phyloP scores from a whole-genome alignment of 163 green algal species.

The Scenedesmus sp. region DNA sequence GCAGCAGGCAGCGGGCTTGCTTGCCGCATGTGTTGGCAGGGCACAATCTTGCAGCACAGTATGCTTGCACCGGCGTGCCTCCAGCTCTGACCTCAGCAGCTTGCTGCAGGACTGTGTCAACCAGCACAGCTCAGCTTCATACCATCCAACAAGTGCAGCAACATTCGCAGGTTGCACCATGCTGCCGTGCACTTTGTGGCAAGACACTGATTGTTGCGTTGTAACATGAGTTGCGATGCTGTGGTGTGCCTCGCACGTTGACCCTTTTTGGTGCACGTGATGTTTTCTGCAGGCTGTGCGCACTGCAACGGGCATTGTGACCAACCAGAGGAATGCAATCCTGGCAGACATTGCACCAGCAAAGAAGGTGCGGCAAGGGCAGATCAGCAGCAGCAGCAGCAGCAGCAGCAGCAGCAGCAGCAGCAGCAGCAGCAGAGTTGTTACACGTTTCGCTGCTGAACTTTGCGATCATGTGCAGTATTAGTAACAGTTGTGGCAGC shows the following conservation, averaged over 20 bases:
- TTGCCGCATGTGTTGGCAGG: not conserved
- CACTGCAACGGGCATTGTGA: conserved; percentile 68
- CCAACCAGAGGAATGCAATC: conserved; percentile 71
- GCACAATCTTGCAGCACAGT: not conserved
- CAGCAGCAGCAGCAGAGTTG: not conserved
- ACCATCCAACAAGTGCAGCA: too few species aligned
- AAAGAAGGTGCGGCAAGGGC: conserved; percentile 72
- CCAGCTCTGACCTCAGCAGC: not conserved
- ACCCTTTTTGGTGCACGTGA: not conserved
- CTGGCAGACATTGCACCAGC: conserved; percentile 77
- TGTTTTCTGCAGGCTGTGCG: conserved; percentile 65
- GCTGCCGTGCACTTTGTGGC: not conserved
- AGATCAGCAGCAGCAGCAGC: not conserved
- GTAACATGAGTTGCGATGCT: not conserved
- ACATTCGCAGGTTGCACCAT: not conserved
- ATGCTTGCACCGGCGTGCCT: not conserved
- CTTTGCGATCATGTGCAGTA: not conserved
- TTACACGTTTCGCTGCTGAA: not conserved
- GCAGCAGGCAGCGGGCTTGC: not conserved
- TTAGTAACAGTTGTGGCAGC: not conserved
- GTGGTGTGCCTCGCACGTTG: not conserved
- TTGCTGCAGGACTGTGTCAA: too few species aligned
- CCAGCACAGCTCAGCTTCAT: too few species aligned
- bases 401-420: not conserved
- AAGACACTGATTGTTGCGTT: not conserved